These are phyloP conservation scores for Westerdykella sp. DNA, from an alignment of 2,329 filamentous ascomycete species.

Conservation along the genomic window DNA sequence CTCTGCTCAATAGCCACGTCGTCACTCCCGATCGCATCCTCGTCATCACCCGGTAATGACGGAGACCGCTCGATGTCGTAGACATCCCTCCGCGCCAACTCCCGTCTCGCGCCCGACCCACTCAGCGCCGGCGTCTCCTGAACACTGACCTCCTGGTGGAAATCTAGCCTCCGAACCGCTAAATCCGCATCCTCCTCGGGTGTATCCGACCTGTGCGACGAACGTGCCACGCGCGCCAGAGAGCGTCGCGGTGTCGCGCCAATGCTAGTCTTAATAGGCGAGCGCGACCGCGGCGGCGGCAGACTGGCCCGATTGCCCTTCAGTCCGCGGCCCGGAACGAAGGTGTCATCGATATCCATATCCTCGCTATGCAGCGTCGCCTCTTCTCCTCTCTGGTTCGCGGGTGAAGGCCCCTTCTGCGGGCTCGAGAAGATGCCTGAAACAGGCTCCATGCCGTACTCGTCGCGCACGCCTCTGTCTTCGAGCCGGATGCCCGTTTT, in stretches of 20 bases:
- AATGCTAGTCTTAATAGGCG: conserved; percentile 58
- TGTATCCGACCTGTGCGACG: not conserved
- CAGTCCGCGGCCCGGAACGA: conserved; percentile 46
- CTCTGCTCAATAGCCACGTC: conserved; percentile 26
- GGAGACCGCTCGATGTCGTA: conserved; percentile 34
- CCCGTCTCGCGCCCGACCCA: conserved; percentile 26
- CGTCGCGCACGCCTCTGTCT: conserved; percentile 75
- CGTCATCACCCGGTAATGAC: conserved; percentile 18
- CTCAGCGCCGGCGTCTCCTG: conserved; percentile 30
- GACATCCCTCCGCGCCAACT: conserved; percentile 15
- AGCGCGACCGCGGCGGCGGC: conserved; percentile 48
- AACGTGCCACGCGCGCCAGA: not conserved
- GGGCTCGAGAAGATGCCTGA: conserved; percentile 87
- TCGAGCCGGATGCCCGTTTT: conserved; percentile 83
- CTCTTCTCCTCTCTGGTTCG: conserved; percentile 33
- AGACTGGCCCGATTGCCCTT: conserved; percentile 33
- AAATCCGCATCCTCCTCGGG: not conserved
- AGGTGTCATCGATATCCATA: conserved; percentile 59
- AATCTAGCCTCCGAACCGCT: conserved; percentile 44
- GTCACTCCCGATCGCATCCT: conserved; percentile 12
- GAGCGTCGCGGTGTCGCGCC: conserved; percentile 52
- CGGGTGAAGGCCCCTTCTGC: conserved; percentile 49
- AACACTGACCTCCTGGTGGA: conserved; percentile 39
- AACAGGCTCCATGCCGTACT: conserved; percentile 84
- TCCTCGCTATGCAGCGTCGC: conserved; percentile 49